Evolutionary conservation across 768 basidiomycete species (phyloP).

Genomic region (Polyporus arcularius): DNA sequence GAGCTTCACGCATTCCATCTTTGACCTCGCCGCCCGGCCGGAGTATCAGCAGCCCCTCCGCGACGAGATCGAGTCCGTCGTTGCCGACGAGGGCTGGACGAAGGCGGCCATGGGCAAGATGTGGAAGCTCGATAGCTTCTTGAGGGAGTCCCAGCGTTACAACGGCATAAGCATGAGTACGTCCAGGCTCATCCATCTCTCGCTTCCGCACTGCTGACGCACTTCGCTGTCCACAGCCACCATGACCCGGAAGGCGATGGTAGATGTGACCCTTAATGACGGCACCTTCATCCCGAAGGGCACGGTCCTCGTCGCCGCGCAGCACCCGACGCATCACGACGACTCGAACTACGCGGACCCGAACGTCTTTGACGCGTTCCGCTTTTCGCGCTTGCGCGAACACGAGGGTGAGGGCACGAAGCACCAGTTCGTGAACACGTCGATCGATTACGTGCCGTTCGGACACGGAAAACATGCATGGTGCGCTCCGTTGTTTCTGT

Average conservation of each 20-base stretch:
- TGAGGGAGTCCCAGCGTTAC: constrained; percentile 42
- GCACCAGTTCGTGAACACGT: constrained; percentile 38
- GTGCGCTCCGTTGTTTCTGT: constrained; percentile 16
- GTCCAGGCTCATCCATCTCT: not conserved
- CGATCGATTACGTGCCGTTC: constrained; percentile 26
- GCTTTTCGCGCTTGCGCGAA: constrained; percentile 43
- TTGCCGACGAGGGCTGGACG: constrained; percentile 31
- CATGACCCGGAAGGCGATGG: not conserved
- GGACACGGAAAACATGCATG: constrained; percentile 34
- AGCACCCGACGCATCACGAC: constrained; percentile 24
- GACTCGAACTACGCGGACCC: constrained; percentile 26
- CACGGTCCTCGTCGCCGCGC: constrained; percentile 21
- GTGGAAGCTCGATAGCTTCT: constrained; percentile 46
- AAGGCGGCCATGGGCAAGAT: constrained; percentile 41
- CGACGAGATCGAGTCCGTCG: constrained; percentile 43
- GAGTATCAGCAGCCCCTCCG: constrained; percentile 38
- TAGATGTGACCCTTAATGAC: constrained; percentile 37
- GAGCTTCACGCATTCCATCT: constrained; percentile 38
- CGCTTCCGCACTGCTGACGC: too few species aligned
- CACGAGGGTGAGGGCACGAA: constrained; percentile 33
- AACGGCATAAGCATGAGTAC: constrained; percentile 34
- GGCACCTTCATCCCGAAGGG: constrained; percentile 32
- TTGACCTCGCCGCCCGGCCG: constrained; percentile 38
- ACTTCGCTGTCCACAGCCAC: too few species aligned
- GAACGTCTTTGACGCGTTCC: constrained; percentile 45